Conservation (phyloP, 2,329 filamentous ascomycete species). For the Fusarium armeniacum region DNA sequence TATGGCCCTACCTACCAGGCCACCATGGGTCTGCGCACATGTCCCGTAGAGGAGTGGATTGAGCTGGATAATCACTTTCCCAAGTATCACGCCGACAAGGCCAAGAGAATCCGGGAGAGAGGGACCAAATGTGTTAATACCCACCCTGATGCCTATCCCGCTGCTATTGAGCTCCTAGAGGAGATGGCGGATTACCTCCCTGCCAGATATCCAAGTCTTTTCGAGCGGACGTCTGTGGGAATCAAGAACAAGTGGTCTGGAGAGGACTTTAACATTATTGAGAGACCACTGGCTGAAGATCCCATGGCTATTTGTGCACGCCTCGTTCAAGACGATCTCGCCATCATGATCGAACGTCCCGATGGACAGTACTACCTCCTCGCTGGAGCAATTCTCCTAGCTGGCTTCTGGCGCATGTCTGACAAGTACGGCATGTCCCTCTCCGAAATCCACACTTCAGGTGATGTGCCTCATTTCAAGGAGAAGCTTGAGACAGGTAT, state of each 20-base stretch:
- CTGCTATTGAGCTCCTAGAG: slow-evolving; percentile 81
- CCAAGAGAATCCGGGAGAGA: slow-evolving; percentile 74
- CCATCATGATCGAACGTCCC: slow-evolving; percentile 81
- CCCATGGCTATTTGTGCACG: slow-evolving; percentile 82
- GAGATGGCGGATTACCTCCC: slow-evolving; percentile 80
- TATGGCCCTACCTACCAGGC: slow-evolving; percentile 82
- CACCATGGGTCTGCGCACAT: slow-evolving; percentile 81
- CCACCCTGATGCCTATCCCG: slow-evolving; percentile 77
- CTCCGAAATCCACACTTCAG: slow-evolving; percentile 83
- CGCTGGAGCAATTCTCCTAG: slow-evolving; percentile 79
- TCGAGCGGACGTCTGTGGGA: slow-evolving; percentile 71
- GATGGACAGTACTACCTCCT: slow-evolving; percentile 88
- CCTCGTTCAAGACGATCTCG: slow-evolving; percentile 84
- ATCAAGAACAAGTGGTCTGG: slow-evolving; percentile 79
- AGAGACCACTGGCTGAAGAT: slow-evolving; percentile 77
- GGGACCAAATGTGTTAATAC: slow-evolving; percentile 77
- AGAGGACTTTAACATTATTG: slow-evolving; percentile 77
- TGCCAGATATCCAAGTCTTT: slow-evolving; percentile 80
- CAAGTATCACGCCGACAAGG: slow-evolving; percentile 79
- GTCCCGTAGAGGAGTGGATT: slow-evolving; percentile 82
- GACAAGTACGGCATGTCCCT: slow-evolving; percentile 87
- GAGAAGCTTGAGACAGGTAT: slow-evolving; percentile 82
- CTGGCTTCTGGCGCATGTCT: slow-evolving; percentile 85
- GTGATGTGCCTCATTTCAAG: slow-evolving; percentile 79
- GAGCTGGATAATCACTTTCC: slow-evolving; percentile 86